Base-by-base conservation (phyloP, 163 green algal genomes). In the Chlamydomonas reinhardtii region DNA sequence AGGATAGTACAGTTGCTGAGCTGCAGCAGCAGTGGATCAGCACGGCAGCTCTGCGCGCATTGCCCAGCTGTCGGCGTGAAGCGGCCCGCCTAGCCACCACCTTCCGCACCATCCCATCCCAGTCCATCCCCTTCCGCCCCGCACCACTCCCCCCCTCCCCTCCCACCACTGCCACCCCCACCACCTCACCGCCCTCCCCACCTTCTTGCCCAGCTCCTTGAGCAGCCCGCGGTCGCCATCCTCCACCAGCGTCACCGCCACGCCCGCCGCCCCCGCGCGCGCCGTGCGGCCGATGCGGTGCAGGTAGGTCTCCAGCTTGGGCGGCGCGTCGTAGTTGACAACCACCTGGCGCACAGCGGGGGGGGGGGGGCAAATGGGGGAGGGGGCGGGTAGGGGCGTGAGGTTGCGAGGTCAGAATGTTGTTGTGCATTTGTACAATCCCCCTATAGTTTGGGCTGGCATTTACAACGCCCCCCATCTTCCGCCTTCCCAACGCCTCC, bases 291-390 rank as follows among this genome's bases (percentile, higher is more conserved):
- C 81, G n/a, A 93, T 86, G 39, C 90, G 81, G 81, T 96, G 92
- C 64, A 96, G 80, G 83, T 95, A 94, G 15, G 92, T 94, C 37
- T 96, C 94, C 48, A 99, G 79, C 35, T 84, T 95, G 35, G 73
- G 31, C 4, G 98, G 97, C 14, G 92, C 89, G 89, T 99, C 97
- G 88, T 95, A 99, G 92, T 99, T 99, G 87, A 99, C 86, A 12
- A 99, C 97, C 0, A 93, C 93, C 79, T 98, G 82, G n/a, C 22
- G 52, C 27, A 35, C 1, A 14, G 35, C 14, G 70, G 37, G 4
- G 70, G 22, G 37, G 35, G 0, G 70, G 59, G 9, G 56, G 19
- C 64, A 24, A 22, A 24, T 29, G 62, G 2, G 37, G 39, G 14
- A 3, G 27, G 48, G 73, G 5, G 39, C 8, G 39, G 73, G n/a